These are phyloP conservation scores for Cucumis melo DNA, from an alignment of 306 rosid genomes.

Conservation along the genomic window DNA sequence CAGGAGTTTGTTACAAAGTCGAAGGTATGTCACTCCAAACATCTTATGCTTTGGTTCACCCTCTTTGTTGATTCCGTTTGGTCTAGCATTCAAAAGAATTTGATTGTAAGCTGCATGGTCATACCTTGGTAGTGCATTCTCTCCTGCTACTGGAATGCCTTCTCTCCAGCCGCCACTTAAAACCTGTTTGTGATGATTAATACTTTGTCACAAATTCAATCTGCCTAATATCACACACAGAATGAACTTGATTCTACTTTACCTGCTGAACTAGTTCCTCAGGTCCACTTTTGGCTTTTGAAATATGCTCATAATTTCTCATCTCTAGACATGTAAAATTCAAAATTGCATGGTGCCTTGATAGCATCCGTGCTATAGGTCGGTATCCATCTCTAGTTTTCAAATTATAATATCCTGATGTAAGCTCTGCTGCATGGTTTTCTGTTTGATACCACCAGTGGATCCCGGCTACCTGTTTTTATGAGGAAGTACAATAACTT, in stretches of 20 bases:
- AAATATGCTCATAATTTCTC: constrained; percentile 59
- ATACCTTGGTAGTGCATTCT: constrained; percentile 75
- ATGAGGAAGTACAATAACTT: constrained; percentile 1
- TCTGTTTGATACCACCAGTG: constrained; percentile 86
- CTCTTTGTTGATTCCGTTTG: constrained; percentile 43
- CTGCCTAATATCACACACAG: background rate
- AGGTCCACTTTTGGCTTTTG: constrained; percentile 43
- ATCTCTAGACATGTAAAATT: constrained; percentile 89
- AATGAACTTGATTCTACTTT: constrained; percentile 11
- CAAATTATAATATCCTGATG: constrained; percentile 81
- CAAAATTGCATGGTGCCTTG: constrained; percentile 54
- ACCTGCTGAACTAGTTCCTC: constrained; percentile 83
- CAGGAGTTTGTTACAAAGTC: constrained; percentile 44
- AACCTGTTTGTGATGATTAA: constrained; percentile 24
- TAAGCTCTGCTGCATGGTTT: constrained; percentile 76
- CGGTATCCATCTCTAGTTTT: constrained; percentile 71
- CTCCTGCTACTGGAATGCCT: constrained; percentile 74
- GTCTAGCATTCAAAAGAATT: constrained; percentile 79
- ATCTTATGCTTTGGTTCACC: constrained; percentile 44
- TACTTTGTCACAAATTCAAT: background rate
- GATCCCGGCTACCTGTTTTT: constrained; percentile 74
- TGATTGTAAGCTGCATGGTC: constrained; percentile 52
- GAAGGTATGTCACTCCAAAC: constrained; percentile 75
- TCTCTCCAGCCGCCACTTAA: constrained; percentile 63
- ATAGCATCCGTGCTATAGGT: constrained; percentile 69